Conservation (phyloP, 805 yeast genomes). For the Barnettozyma vustinii region DNA sequence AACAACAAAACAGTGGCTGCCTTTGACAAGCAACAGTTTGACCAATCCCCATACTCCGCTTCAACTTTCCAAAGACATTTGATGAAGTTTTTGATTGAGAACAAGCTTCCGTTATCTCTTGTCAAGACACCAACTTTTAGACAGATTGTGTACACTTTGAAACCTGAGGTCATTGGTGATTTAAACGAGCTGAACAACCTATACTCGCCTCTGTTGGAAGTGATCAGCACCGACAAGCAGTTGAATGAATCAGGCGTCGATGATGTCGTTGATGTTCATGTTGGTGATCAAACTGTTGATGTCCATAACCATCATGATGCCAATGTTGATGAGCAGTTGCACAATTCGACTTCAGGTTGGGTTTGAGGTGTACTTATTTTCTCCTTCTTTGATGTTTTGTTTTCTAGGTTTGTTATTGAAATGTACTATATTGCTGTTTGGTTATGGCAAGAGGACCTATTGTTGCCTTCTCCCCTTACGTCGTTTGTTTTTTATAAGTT, state of each 20-base stretch:
- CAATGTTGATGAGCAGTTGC: conserved; percentile 9
- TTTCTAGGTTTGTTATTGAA: neutral
- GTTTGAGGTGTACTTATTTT: neutral
- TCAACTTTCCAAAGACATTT: conserved; percentile 46
- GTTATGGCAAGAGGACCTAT: neutral
- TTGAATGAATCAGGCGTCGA: conserved; percentile 2
- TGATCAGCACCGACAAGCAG: conserved; percentile 17
- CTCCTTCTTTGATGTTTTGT: neutral
- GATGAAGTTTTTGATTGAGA: conserved; percentile 45
- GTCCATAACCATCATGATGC: neutral
- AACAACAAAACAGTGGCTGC: neutral
- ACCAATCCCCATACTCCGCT: conserved; percentile 39
- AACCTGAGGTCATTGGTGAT: conserved; percentile 43
- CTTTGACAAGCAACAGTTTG: conserved; percentile 23
- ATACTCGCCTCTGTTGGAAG: conserved; percentile 41
- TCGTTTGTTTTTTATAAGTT: neutral
- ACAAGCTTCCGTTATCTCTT: conserved; percentile 42
- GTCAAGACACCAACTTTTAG: conserved; percentile 47
- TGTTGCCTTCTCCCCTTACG: neutral
- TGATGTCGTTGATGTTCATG: conserved; percentile 5
- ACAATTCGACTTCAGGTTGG: conserved; percentile 5
- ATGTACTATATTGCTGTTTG: neutral
- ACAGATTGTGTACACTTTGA: conserved; percentile 44
- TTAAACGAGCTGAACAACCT: conserved; percentile 41
- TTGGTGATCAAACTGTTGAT: conserved; percentile 1